These are phyloP conservation scores for Pleurotus ostreatus DNA, from an alignment of 768 basidiomycete species.

Conservation along the genomic window DNA sequence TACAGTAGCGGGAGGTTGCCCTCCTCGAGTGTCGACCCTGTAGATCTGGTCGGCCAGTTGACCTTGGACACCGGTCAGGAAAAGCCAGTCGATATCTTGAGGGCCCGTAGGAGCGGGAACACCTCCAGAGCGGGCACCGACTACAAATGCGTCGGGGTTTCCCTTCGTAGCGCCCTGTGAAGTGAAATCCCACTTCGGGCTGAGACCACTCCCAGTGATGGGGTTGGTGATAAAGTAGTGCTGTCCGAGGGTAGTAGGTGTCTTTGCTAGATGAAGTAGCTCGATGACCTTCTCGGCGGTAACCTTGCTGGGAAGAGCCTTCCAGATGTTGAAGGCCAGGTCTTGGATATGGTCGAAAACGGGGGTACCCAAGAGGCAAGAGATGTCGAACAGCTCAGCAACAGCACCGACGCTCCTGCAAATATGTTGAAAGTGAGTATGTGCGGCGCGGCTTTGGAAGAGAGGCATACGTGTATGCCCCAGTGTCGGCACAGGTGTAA, in stretches of 20 bases:
- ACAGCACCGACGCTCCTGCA: slow-evolving; percentile 43
- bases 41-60: slow-evolving; percentile 46
- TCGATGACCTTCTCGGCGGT: slow-evolving; percentile 17
- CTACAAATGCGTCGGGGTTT: slow-evolving; percentile 41
- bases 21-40: slow-evolving; percentile 48
- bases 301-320: slow-evolving; percentile 12
- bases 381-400: slow-evolving; percentile 53
- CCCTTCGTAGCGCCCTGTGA: slow-evolving; percentile 32
- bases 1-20: slow-evolving; percentile 50
- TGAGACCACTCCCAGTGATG: slow-evolving; percentile 32
- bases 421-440: background rate
- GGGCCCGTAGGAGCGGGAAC: slow-evolving; percentile 38
- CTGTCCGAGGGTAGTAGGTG: slow-evolving; percentile 32
- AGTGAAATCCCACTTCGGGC: slow-evolving; percentile 58
- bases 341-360: slow-evolving; percentile 26
- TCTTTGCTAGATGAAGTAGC: slow-evolving; percentile 9
- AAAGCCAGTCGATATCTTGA: slow-evolving; percentile 53
- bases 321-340: slow-evolving; percentile 21
- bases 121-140: slow-evolving; percentile 38
- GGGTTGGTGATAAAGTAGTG: slow-evolving; percentile 57
- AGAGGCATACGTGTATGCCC: slow-evolving; percentile 40
- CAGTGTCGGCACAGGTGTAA: slow-evolving; percentile 44
- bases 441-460: background rate
- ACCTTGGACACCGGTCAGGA: slow-evolving; percentile 41
- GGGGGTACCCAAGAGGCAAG: slow-evolving; percentile 36